These are phyloP conservation scores for Pleurotus eryngii DNA, from an alignment of 768 basidiomycete genomes.

Conservation along the genomic window DNA sequence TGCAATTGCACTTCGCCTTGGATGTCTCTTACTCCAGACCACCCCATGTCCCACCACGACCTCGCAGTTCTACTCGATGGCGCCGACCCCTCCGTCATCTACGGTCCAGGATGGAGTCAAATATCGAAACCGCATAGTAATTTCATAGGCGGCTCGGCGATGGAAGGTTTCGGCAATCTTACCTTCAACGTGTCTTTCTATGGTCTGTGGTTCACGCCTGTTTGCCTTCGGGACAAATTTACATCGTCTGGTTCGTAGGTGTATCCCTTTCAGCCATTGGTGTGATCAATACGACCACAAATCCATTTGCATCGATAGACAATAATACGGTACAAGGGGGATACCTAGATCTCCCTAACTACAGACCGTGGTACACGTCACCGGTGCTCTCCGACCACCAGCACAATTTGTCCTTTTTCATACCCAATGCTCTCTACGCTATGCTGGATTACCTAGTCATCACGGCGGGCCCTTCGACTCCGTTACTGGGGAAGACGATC, in stretches of 20 bases:
- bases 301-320: conserved; percentile 2
- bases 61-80: conserved; percentile 5
- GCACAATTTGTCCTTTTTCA: not conserved
- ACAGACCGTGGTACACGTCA: conserved; percentile 9
- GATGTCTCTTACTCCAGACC: conserved; percentile 4
- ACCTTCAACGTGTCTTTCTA: conserved; percentile 3
- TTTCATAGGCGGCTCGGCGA: conserved; percentile 4
- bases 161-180: conserved; percentile 3
- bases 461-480: conserved; percentile 32
- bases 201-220: not conserved
- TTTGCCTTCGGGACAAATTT: too few relatives aligned
- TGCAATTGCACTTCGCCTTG: not conserved
- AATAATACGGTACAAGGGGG: conserved; percentile 2
- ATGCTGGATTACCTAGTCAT: conserved; percentile 37
- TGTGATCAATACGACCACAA: not conserved
- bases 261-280: not conserved
- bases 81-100: conserved; percentile 2
- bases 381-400: conserved; percentile 3
- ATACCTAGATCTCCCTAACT: conserved; percentile 4
- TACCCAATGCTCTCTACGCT: conserved; percentile 2
- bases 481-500: conserved; percentile 29
- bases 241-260: not conserved
- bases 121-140: not conserved
- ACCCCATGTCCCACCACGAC: conserved; percentile 5
- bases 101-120: conserved; percentile 5